Evolutionary conservation across 2,329 filamentous ascomycete genomes (phyloP).

Genomic region (Mycosphaerella arachidis): DNA sequence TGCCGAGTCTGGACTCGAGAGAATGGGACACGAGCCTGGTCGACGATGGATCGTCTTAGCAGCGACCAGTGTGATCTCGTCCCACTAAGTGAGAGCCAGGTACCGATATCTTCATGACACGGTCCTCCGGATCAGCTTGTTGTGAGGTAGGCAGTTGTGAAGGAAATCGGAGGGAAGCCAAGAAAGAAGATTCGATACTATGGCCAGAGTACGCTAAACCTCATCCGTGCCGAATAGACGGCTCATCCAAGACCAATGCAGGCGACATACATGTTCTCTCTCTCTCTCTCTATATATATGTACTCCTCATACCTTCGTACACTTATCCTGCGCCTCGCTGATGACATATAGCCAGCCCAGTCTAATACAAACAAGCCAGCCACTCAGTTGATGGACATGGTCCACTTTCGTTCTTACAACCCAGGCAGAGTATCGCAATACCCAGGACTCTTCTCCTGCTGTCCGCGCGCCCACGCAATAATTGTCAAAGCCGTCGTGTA

Average conservation of each 20-base stretch:
- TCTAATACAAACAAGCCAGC: background rate
- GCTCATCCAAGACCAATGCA: background rate
- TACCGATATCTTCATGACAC: too few relatives aligned
- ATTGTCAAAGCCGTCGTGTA: conserved; percentile 89
- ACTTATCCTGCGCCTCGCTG: conserved; percentile 1
- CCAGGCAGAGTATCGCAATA: conserved; percentile 54
- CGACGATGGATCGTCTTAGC: too few relatives aligned
- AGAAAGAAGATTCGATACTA: background rate
- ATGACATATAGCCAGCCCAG: background rate
- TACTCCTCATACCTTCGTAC: background rate
- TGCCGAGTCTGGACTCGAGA: too few relatives aligned
- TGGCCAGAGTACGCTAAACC: background rate
- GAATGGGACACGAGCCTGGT: too few relatives aligned
- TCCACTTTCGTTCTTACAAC: conserved; percentile 5
- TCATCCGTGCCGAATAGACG: background rate
- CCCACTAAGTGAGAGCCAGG: too few relatives aligned
- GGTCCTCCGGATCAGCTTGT: too few relatives aligned
- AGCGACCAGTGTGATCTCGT: too few relatives aligned
- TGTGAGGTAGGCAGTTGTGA: too few relatives aligned
- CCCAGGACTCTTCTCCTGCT: conserved; percentile 49
- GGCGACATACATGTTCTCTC: background rate
- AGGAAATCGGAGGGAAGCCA: too few relatives aligned
- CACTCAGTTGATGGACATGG: background rate
- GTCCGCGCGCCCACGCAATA: conserved; percentile 72
- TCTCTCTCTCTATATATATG: background rate